Evolutionary conservation across 805 yeast genomes (phyloP).

Genomic region (Kuraishia cidri): DNA sequence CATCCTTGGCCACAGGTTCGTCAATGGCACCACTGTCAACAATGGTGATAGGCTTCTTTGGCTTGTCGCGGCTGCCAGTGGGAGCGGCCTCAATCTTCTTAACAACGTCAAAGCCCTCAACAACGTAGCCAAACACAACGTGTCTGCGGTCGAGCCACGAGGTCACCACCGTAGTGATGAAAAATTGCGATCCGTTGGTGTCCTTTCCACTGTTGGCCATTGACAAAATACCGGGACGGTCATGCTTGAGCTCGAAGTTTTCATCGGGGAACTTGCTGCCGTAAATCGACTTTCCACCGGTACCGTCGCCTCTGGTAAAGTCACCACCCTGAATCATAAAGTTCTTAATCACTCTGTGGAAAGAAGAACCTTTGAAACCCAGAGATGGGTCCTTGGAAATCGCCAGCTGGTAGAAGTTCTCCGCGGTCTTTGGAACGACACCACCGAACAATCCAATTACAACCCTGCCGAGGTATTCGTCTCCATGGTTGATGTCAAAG

Average conservation of each 20-base stretch:
- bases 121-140: constrained; percentile 93
- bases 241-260: constrained; percentile 59
- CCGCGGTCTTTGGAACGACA: constrained; percentile 81
- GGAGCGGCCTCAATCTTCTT: constrained; percentile 63
- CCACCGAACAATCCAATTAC: constrained; percentile 84
- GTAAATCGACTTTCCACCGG: constrained; percentile 69
- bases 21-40: constrained; percentile 63
- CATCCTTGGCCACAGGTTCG: constrained; percentile 9
- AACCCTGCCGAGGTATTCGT: constrained; percentile 66
- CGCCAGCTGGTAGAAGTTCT: constrained; percentile 77
- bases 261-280: constrained; percentile 64
- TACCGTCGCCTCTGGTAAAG: constrained; percentile 60
- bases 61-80: constrained; percentile 66
- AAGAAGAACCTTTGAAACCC: constrained; percentile 52
- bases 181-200: constrained; percentile 92
- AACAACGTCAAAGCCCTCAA: constrained; percentile 82
- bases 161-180: constrained; percentile 86
- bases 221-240: constrained; percentile 58
- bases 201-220: constrained; percentile 78
- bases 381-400: constrained; percentile 65
- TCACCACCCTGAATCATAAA: constrained; percentile 83
- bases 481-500: constrained; percentile 82
- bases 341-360: constrained; percentile 65
- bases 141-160: constrained; percentile 91
- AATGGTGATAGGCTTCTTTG: constrained; percentile 56